Evolutionary conservation across 768 basidiomycete species (phyloP).

Genomic region (Dacryopinax spathularia): DNA sequence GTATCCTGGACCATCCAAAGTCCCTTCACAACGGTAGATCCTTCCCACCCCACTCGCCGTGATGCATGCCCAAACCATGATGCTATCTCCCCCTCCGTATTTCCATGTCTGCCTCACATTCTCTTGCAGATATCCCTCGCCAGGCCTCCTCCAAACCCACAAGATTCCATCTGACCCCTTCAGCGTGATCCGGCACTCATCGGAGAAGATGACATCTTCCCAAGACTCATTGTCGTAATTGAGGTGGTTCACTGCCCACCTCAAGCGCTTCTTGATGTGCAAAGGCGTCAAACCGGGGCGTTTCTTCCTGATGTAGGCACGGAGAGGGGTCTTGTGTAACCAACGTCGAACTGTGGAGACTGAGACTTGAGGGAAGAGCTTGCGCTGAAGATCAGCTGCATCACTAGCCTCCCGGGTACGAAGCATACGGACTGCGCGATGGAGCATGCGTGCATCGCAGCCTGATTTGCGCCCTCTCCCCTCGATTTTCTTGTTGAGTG

Average conservation of each 20-base stretch:
- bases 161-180: constrained; percentile 2
- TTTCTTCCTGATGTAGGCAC: neutral
- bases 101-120: constrained; percentile 22
- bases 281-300: neutral
- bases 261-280: neutral
- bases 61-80: constrained; percentile 29
- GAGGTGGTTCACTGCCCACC: neutral
- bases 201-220: neutral
- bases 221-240: neutral
- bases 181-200: neutral
- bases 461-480: too few relatives aligned
- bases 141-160: neutral
- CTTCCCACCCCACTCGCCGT: constrained; percentile 19
- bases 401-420: neutral
- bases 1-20: constrained; percentile 20
- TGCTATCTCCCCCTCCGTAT: too few relatives aligned
- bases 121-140: constrained; percentile 15
- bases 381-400: neutral
- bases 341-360: neutral
- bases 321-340: neutral
- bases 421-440: neutral
- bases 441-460: too few relatives aligned
- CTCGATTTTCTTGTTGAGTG: too few relatives aligned
- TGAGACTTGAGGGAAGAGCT: neutral
- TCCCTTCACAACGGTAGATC: constrained; percentile 23